A percentile compares a stretch with the other conserved stretches of the same genome.
These are phyloP conservation scores for Pulveroboletus sp. DNA, from an alignment of 768 basidiomycete species.

Conservation along the genomic window DNA sequence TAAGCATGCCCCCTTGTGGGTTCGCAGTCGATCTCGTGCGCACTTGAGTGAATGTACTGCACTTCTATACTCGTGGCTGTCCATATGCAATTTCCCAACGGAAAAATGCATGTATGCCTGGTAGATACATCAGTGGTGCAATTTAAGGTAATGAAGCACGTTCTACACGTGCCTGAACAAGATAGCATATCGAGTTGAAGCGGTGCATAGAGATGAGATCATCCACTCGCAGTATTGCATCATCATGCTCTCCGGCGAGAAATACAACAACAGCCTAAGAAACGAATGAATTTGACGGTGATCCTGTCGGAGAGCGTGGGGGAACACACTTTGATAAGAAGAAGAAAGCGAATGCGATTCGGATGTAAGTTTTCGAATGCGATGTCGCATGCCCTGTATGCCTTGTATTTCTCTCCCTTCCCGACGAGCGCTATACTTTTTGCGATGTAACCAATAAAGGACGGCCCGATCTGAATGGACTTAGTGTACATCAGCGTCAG, in stretches of 20 bases:
- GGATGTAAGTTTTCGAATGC: neutral
- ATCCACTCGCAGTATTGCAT: slow-evolving; percentile 1
- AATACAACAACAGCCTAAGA: slow-evolving; percentile 1
- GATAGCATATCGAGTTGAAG: neutral
- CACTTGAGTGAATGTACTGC: neutral
- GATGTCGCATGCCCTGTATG: slow-evolving; percentile 1
- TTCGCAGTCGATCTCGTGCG: neutral
- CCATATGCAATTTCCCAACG: neutral
- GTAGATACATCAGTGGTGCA: neutral
- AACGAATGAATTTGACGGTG: too few relatives aligned
- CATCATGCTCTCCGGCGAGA: neutral
- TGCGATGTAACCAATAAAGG: too few relatives aligned
- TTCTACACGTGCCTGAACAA: slow-evolving; percentile 1
- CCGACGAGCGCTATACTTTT: too few relatives aligned
- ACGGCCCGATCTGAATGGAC: too few relatives aligned
- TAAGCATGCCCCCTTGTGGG: neutral
- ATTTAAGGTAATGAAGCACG: neutral
- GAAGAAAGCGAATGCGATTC: neutral
- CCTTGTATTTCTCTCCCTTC: too few relatives aligned
- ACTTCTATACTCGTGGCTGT: neutral
- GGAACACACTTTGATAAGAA: slow-evolving; percentile 5
- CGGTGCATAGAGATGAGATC: neutral
- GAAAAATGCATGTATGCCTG: slow-evolving; percentile 5
- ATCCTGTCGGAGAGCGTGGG: too few relatives aligned
- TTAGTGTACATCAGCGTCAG: too few relatives aligned